Evolutionary conservation across 176 grass and related monocot species (phyloP).

Genomic region (Oryza nivara): DNA sequence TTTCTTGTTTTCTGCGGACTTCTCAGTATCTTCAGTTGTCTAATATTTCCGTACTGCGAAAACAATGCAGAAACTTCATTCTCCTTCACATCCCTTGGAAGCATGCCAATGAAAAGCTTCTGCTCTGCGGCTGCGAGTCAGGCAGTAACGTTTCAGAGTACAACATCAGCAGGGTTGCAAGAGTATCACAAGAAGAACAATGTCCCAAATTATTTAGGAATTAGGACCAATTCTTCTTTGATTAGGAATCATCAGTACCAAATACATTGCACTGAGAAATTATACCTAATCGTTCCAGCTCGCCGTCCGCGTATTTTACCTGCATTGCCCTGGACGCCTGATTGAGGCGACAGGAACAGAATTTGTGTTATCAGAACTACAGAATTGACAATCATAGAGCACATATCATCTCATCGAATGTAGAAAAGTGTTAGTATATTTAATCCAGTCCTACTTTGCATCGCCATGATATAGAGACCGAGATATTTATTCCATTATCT

Average conservation of each 20-base stretch:
- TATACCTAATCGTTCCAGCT: conserved; percentile 61
- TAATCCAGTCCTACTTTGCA: no score
- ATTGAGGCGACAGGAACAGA: not conserved
- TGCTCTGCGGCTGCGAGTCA: conserved; percentile 30
- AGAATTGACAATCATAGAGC: no score
- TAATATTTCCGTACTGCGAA: conserved; percentile 56
- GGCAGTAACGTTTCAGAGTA: conserved; percentile 15
- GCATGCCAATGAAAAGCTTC: conserved; percentile 69
- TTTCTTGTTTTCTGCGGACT: conserved; percentile 58
- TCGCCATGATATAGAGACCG: no score
- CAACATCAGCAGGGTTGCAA: not conserved
- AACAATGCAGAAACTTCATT: conserved; percentile 49
- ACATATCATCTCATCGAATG: no score
- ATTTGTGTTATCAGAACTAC: no score
- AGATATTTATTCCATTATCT: no score
- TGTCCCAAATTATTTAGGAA: not conserved
- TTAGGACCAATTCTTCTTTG: not conserved
- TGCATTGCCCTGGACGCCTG: conserved; percentile 60
- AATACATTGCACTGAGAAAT: not conserved
- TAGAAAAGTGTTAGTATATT: no score
- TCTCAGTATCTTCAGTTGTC: conserved; percentile 55
- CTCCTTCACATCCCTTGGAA: conserved; percentile 58
- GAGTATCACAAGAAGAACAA: not conserved
- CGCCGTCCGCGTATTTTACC: conserved; percentile 63
- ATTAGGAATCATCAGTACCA: not conserved